Evolutionary conservation across 75 land plant genomes (phyloP).

Genomic region (Sequoia sempervirens): DNA sequence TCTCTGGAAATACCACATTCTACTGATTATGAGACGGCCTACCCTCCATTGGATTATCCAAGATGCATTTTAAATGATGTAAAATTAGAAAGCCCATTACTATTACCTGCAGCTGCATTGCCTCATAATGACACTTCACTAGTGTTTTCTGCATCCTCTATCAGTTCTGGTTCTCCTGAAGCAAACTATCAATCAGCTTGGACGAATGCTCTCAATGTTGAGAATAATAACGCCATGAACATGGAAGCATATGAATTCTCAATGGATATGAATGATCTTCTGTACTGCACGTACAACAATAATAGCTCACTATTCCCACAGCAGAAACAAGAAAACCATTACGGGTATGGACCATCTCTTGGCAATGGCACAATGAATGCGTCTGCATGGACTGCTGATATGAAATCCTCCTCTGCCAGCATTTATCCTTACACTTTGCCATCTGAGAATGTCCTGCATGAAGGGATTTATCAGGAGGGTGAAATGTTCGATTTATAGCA

Average conservation of each 20-base stretch:
- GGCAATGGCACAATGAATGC: background rate
- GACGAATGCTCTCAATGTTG: background rate
- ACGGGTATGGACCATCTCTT: background rate
- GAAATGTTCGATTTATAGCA: slow-evolving; percentile 3
- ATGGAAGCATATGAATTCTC: background rate
- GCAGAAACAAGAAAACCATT: background rate
- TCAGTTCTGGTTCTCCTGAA: slow-evolving; percentile 6
- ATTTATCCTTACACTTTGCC: slow-evolving; percentile 2
- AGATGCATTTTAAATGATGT: background rate
- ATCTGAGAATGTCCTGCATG: background rate
- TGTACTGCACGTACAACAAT: background rate
- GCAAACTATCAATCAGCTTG: slow-evolving; percentile 1
- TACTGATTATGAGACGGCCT: background rate
- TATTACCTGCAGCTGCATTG: background rate
- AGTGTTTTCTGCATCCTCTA: background rate
- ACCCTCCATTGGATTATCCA: background rate
- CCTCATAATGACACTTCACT: background rate
- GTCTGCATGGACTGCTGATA: background rate
- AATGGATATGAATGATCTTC: background rate
- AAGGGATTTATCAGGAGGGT: slow-evolving; percentile 6
- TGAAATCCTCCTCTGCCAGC: background rate
- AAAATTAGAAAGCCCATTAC: background rate
- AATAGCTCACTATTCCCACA: background rate
- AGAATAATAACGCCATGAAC: background rate
- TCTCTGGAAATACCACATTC: background rate